Conservation (phyloP, 2,329 filamentous ascomycete genomes). For the Fusarium anguioides region DNA sequence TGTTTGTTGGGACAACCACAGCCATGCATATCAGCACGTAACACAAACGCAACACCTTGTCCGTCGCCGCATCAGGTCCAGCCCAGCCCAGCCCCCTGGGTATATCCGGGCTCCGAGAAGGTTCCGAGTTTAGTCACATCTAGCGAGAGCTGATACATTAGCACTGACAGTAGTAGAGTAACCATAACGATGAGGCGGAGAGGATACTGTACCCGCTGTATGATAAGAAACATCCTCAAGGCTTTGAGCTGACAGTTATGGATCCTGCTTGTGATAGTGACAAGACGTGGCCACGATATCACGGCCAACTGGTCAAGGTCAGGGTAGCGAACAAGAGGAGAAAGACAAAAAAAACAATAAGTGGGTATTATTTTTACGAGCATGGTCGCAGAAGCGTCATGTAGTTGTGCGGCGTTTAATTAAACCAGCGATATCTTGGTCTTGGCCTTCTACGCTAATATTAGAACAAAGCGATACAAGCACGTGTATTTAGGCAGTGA, state of each 20-base stretch:
- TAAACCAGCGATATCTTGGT: conserved; percentile 2
- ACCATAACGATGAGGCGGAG: not conserved
- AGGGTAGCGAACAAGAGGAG: too few relatives aligned
- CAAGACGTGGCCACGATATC: not conserved
- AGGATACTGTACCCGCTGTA: conserved; percentile 13
- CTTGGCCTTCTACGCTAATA: conserved; percentile 7
- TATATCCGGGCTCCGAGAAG: not conserved
- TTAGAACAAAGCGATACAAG: conserved; percentile 8
- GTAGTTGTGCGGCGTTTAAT: conserved; percentile 29
- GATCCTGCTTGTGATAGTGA: not conserved
- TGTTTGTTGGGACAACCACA: conserved; percentile 7
- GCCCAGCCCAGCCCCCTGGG: not conserved
- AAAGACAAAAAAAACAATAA: not conserved
- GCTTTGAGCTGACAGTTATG: not conserved
- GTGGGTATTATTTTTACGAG: conserved; percentile 13
- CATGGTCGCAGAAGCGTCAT: conserved; percentile 25
- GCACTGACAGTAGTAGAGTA: not conserved
- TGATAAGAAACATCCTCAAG: not conserved
- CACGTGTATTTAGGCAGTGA: conserved; percentile 12
- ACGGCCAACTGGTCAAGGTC: conserved; percentile 7
- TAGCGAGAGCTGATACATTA: conserved; percentile 19
- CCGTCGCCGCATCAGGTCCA: conserved; percentile 9
- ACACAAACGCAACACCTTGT: conserved; percentile 8
- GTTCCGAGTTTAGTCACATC: not conserved
- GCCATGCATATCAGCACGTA: conserved; percentile 13